These are phyloP conservation scores for Microcyclospora pomicola DNA, from an alignment of 2,329 filamentous ascomycete species.

Conservation along the genomic window DNA sequence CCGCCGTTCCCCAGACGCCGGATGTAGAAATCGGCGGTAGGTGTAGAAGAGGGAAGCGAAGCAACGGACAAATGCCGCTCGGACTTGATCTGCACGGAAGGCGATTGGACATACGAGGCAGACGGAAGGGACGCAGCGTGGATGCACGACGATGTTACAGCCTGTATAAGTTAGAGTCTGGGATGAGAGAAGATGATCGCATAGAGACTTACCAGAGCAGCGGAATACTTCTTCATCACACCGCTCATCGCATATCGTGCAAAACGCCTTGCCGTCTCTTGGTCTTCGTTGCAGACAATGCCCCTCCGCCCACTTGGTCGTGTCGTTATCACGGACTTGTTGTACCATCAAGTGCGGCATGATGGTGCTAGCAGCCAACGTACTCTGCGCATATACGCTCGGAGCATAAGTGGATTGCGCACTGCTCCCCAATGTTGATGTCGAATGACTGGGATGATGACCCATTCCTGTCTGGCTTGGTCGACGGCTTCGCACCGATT, in stretches of 20 bases:
- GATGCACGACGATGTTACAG: slow-evolving; percentile 44
- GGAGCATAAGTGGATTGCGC: slow-evolving; percentile 49
- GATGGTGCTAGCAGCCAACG: slow-evolving; percentile 68
- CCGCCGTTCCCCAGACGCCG: slow-evolving; percentile 46
- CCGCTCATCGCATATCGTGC: slow-evolving; percentile 64
- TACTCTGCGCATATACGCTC: slow-evolving; percentile 75
- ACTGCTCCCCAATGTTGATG: slow-evolving; percentile 43
- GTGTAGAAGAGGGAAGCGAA: slow-evolving; percentile 57
- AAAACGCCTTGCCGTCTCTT: slow-evolving; percentile 47
- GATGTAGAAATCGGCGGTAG: slow-evolving; percentile 49
- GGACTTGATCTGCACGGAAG: slow-evolving; percentile 52
- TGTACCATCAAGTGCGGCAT: slow-evolving; percentile 77
- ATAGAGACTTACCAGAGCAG: slow-evolving; percentile 41
- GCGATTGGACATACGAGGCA: slow-evolving; percentile 53
- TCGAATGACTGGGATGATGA: slow-evolving; percentile 50
- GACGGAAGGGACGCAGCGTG: slow-evolving; percentile 45
- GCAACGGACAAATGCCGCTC: slow-evolving; percentile 54
- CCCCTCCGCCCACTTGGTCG: slow-evolving; percentile 70
- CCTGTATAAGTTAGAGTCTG: slow-evolving; percentile 23
- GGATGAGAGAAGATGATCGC: slow-evolving; percentile 1
- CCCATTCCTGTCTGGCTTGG: slow-evolving; percentile 37
- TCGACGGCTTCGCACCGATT: slow-evolving; percentile 43
- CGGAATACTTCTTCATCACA: slow-evolving; percentile 61
- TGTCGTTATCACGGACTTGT: slow-evolving; percentile 64
- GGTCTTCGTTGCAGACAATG: slow-evolving; percentile 60